These are phyloP conservation scores for Hyaloperonospora brassicae DNA, from an alignment of 352 stramenopile species.

Conservation along the genomic window DNA sequence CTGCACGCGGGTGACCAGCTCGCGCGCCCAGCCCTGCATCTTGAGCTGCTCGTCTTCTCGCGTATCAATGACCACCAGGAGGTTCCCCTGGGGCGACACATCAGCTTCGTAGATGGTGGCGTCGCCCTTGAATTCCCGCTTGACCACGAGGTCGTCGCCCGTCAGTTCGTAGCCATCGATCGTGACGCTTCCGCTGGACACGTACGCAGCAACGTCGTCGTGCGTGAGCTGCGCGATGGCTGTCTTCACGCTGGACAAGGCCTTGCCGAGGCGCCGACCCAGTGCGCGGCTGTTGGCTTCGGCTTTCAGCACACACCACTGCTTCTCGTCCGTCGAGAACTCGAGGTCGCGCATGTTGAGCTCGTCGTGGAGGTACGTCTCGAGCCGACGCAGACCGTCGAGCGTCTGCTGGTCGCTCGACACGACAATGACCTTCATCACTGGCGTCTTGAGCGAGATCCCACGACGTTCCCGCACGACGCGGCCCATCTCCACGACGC, in stretches of 20 bases:
- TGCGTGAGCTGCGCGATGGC: conserved; percentile 59
- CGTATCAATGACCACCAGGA: conserved; percentile 94
- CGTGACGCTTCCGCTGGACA: conserved; percentile 77
- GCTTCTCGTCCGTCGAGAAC: conserved; percentile 84
- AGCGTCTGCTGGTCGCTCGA: conserved; percentile 78
- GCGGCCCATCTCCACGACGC: conserved; percentile 94
- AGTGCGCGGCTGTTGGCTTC: conserved; percentile 92
- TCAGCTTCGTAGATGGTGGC: conserved; percentile 88
- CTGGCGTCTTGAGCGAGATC: conserved; percentile 95
- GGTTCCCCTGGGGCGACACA: conserved; percentile 78
- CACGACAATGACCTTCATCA: conserved; percentile 95
- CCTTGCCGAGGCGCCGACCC: conserved; percentile 95
- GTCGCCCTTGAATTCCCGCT: conserved; percentile 92
- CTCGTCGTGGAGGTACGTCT: conserved; percentile 95
- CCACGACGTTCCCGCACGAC: conserved; percentile 94
- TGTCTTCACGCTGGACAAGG: conserved; percentile 89
- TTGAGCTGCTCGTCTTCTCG: conserved; percentile 94
- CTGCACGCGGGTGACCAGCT: conserved; percentile 97
- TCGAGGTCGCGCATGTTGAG: conserved; percentile 94
- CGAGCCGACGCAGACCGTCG: conserved; percentile 65
- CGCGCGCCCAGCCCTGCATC: conserved; percentile 88
- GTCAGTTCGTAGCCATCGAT: conserved; percentile 65
- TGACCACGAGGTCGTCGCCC: conserved; percentile 91
- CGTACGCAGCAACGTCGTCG: conserved; percentile 60
- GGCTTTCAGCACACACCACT: conserved; percentile 91